A percentile compares a stretch with the other conserved stretches of the same genome.
phyloP scores from a whole-genome alignment of 106 monocot genomes.

The Dendrobium huoshanense region DNA sequence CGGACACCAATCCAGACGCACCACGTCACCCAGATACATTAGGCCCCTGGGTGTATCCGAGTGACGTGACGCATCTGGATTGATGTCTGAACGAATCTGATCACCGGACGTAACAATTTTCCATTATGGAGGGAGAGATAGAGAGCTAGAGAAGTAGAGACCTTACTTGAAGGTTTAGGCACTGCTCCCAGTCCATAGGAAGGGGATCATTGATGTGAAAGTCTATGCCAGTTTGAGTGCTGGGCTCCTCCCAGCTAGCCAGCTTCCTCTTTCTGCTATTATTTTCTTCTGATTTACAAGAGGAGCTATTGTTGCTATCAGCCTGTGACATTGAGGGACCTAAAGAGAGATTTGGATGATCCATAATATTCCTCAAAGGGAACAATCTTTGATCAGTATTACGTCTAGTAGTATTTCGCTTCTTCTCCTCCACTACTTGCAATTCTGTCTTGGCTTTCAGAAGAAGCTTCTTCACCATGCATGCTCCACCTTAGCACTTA shows the following conservation, averaged over 20 bases:
- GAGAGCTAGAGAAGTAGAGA: not conserved
- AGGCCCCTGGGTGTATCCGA: no score
- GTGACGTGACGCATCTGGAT: no score
- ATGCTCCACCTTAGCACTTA: not conserved
- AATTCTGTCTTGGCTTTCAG: slow-evolving; percentile 5
- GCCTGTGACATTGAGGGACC: slow-evolving; percentile 19
- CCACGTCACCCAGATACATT: no score
- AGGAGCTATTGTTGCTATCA: slow-evolving; percentile 21
- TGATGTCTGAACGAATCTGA: no score
- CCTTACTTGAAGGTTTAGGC: slow-evolving; percentile 56
- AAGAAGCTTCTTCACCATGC: not conserved
- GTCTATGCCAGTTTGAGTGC: slow-evolving; percentile 26
- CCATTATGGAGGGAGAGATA: slow-evolving; percentile 6
- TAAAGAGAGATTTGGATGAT: slow-evolving; percentile 46
- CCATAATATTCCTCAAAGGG: slow-evolving; percentile 4
- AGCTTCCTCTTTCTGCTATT: slow-evolving; percentile 47
- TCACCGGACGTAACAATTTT: no score
- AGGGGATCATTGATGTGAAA: slow-evolving; percentile 57
- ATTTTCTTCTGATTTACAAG: slow-evolving; percentile 29
- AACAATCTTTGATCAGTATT: no score
- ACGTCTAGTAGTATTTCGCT: not conserved
- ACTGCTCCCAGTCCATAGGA: slow-evolving; percentile 73
- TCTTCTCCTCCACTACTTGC: slow-evolving; percentile 7
- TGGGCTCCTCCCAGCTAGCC: slow-evolving; percentile 14
- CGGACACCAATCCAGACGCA: no score